These are phyloP conservation scores for Paraleonurus japonicus DNA, from an alignment of 257 asterid species.

Conservation along the genomic window DNA sequence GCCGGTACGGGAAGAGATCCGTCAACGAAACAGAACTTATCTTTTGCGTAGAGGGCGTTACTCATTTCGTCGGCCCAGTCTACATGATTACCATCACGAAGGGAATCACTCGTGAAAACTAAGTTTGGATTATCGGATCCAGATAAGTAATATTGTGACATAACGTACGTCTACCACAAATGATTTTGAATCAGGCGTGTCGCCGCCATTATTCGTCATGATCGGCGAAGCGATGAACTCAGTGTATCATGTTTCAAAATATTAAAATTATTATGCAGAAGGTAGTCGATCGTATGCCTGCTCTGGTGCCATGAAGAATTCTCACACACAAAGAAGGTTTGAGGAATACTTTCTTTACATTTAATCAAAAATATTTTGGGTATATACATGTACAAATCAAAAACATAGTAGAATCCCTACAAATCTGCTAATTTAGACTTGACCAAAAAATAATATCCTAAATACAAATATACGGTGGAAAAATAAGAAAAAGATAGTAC, in stretches of 20 bases:
- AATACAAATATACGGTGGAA: too few relatives aligned
- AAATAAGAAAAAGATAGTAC: too few relatives aligned
- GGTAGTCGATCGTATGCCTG: not conserved
- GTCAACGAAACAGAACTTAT: not conserved
- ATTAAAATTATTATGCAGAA: not conserved
- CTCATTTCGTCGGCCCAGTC: not conserved
- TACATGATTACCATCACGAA: not conserved
- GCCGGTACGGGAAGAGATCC: not conserved
- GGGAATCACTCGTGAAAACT: not conserved
- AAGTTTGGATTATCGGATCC: not conserved
- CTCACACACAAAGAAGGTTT: too few relatives aligned
- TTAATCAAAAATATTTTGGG: too few relatives aligned
- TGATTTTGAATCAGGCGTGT: not conserved
- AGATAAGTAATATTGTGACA: not conserved
- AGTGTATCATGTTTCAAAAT: not conserved
- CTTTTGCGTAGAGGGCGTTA: not conserved
- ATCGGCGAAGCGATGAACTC: not conserved
- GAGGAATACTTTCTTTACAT: too few relatives aligned
- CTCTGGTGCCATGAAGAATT: not conserved
- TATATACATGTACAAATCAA: too few relatives aligned
- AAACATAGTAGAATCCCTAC: too few relatives aligned
- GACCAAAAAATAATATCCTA: too few relatives aligned
- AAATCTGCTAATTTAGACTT: too few relatives aligned
- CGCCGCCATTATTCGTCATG: not conserved
- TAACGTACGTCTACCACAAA: not conserved